Evolutionary conservation across 176 grass and related monocot genomes (phyloP), one percentile per base, ranked within the genome.

Genomic region (Puya raimondii): DNA sequence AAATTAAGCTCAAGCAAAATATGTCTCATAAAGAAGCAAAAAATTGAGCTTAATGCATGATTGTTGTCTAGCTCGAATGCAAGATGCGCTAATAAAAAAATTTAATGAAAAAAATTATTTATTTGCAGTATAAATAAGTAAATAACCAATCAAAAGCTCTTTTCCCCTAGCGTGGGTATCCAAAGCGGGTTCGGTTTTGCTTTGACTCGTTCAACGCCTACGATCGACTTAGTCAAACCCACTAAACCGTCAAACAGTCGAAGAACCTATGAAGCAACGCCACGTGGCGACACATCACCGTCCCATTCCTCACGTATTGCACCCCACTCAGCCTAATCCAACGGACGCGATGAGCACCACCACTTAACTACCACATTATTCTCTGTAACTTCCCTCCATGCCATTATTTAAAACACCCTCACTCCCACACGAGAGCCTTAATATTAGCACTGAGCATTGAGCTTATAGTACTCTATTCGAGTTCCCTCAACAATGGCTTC

Each of bases 401-500:
- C 17, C 56, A 18, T 22, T 20, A 18, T 61, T 18, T 61, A 61
- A 61, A 61, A 8, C 16, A 11, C 53, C 15, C 53, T 0, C 53
- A 7, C 3, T 12, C 53, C 53, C 16, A 61, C 15, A 7, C 56
- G 7, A 9, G 16, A 21, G 17, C 56, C 1, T 18, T 10, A 21
- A 9, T 20, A 21, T 59, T 59, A 59, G 56, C 56, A 61, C 16
- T 61, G 56, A 42, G 33, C 33, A 42, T 7, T 42, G 33, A 42
- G 33, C 33, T 42, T 9, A 61, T 9, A 61, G 56, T 61, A 61
- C 17, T 61, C 9, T 9, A 61, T 14, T 47, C 13, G 4, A 12
- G 53, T 10, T n/a, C 66, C 18, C 29, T 51, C 57, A 16, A 2
- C 69, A 56, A 81, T 84, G 76, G 76, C 67, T 23, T 9, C 58